Percentiles rank a stretch among this genome's conserved stretches.
Evolutionary conservation across 202 grass and related monocot genomes (phyloP).

Genomic region (Saccharum hybrid): DNA sequence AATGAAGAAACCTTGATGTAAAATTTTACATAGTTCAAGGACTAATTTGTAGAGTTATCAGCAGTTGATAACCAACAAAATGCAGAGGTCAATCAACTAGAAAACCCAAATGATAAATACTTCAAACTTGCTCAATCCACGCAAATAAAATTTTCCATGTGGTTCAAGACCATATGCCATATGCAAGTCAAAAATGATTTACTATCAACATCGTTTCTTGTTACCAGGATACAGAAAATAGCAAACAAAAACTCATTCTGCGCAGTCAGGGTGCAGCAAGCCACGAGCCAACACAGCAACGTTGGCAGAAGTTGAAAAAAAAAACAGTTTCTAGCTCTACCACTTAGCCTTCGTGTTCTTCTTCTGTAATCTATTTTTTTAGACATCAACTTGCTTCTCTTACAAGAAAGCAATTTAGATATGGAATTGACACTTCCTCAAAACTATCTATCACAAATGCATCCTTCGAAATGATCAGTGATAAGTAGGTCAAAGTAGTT

Average conservation of each 20-base stretch:
- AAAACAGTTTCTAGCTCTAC: constrained; percentile 10
- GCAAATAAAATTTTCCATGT: constrained; percentile 15
- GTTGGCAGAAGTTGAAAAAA: constrained; percentile 3
- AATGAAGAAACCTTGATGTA: not conserved
- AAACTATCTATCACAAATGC: not conserved
- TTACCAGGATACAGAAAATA: constrained; percentile 6
- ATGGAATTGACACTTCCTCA: not conserved
- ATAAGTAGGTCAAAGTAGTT: not conserved
- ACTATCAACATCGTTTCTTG: constrained; percentile 19
- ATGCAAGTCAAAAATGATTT: constrained; percentile 16
- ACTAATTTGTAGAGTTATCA: not conserved
- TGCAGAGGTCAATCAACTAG: not conserved
- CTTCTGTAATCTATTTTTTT: not conserved
- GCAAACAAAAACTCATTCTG: constrained; percentile 9
- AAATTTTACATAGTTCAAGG: constrained; percentile 9
- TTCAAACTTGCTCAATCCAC: constrained; percentile 8
- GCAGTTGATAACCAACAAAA: constrained; percentile 13
- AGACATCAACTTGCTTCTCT: not conserved
- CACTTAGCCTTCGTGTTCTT: not conserved
- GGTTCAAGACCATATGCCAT: not conserved
- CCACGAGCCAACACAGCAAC: not conserved
- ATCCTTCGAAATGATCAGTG: not conserved
- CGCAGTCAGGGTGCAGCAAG: not conserved
- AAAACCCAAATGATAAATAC: constrained; percentile 2
- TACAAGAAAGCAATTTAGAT: not conserved